These are phyloP conservation scores for Citrus reticulata DNA, from an alignment of 345 rosid species.

Conservation along the genomic window DNA sequence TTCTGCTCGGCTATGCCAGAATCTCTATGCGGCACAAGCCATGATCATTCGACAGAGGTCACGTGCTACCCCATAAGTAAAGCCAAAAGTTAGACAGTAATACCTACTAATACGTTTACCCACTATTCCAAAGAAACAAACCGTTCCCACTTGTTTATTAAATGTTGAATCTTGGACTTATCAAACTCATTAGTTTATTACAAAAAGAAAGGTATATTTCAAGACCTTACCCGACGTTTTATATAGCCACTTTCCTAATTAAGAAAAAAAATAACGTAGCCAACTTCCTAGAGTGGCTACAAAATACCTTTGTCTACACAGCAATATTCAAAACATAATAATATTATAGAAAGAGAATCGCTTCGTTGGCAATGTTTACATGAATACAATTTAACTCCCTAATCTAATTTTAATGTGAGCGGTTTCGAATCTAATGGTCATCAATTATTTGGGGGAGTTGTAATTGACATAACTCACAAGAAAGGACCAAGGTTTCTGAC, in stretches of 20 bases:
- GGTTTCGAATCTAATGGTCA: no score
- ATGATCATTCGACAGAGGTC: not conserved
- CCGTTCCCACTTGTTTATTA: not conserved
- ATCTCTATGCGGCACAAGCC: constrained; percentile 12
- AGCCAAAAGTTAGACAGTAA: not conserved
- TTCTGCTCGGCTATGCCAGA: not conserved
- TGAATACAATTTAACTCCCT: no score
- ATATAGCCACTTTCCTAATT: not conserved
- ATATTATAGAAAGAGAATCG: no score
- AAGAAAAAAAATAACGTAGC: no score
- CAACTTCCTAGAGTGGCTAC: not conserved
- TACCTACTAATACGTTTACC: not conserved
- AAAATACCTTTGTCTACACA: not conserved
- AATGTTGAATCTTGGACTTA: not conserved
- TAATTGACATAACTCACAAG: no score
- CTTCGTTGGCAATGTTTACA: no score
- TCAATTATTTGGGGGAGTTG: no score
- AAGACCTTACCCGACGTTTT: not conserved
- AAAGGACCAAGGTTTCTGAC: no score
- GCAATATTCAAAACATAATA: no score
- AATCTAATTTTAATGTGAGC: no score
- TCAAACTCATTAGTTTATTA: not conserved
- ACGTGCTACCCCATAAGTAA: constrained; percentile 21
- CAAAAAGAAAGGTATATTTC: not conserved
- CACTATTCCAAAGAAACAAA: not conserved